Evolutionary conservation across 164 flowering plant genomes (phyloP), one percentile per base, ranked within the genome.

Genomic region (Paratinospora sagittata): DNA sequence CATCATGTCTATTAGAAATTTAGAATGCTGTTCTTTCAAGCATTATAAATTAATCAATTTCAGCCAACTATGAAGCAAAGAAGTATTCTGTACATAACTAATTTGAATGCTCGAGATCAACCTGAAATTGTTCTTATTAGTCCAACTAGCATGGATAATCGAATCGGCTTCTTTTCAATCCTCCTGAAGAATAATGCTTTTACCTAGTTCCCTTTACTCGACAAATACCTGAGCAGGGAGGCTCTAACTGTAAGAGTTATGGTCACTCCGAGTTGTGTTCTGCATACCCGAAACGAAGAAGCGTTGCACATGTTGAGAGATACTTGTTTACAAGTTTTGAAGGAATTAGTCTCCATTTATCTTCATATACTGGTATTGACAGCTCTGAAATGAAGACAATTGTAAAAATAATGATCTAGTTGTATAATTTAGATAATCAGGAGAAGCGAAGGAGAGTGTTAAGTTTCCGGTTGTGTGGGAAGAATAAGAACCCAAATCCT

Each of bases 201-300:
- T 41, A 66, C n/a, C 58, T 23, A 67, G 33, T 63, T 52, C 72
- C 76, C 61, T 63, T 9, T 24, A 63, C 69, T 49, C 67, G 17
- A 45, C 63, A 74, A 63, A 74, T 63, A 74, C 64, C 72, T 69
- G 72, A 74, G 76, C 63, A 69, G 72, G 76, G 63, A 62, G 47
- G 12, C 17, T 27, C 26, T 37, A 37, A 16, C 27, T 36, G 69
- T 45, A 41, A 37, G 14, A 14, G 19, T 64, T 23, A 71, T 3
- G 27, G 67, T 52, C 16, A 64, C 27, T 55, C 21, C 27, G 17
- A 34, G 19, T 14, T 45, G 10, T 14, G 23, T 2, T 39, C 34
- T 13, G 13, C 39, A 65, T 10, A 26, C 33, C 60, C 17, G 37
- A 47, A 49, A 30, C 9, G 66, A 63, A 62, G 62, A 63, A 47